Conservation (phyloP, 202 grass and related monocot genomes). For the Miscanthus sacchariflorus region DNA sequence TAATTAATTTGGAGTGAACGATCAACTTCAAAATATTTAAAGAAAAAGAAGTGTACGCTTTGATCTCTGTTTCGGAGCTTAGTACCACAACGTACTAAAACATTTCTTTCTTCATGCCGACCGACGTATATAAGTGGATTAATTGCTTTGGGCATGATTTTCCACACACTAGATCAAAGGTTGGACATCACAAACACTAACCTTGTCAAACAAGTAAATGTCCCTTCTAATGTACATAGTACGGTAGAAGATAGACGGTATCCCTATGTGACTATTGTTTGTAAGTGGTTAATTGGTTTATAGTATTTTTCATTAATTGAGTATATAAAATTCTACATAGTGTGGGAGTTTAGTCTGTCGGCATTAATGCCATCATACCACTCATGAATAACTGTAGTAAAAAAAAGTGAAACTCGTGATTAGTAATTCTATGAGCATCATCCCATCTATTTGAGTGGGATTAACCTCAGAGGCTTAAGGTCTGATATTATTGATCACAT, state of each 20-base stretch:
- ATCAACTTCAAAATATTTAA: conserved; percentile 6
- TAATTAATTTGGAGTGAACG: not conserved
- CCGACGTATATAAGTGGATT: not conserved
- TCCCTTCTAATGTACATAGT: not conserved
- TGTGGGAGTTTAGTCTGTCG: not conserved
- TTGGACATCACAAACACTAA: not conserved
- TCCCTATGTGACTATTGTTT: not conserved
- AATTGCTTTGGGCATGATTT: not conserved
- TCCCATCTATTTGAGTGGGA: not conserved
- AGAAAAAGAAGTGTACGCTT: not conserved
- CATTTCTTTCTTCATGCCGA: not conserved
- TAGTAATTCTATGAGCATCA: not conserved
- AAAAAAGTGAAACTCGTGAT: not conserved
- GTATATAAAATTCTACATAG: not conserved
- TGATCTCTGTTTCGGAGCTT: not conserved
- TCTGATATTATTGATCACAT: not conserved
- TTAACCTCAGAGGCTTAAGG: not conserved
- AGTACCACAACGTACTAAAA: not conserved
- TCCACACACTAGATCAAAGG: not conserved
- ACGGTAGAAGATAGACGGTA: not conserved
- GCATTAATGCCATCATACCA: not conserved
- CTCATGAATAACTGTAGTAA: not conserved
- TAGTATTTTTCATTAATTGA: not conserved
- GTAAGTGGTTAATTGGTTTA: not conserved
- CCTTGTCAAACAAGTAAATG: not conserved